Evolutionary conservation across 2,329 filamentous ascomycete genomes (phyloP), one percentile per base, ranked within the genome.

Genomic region (Huntiella decipiens): DNA sequence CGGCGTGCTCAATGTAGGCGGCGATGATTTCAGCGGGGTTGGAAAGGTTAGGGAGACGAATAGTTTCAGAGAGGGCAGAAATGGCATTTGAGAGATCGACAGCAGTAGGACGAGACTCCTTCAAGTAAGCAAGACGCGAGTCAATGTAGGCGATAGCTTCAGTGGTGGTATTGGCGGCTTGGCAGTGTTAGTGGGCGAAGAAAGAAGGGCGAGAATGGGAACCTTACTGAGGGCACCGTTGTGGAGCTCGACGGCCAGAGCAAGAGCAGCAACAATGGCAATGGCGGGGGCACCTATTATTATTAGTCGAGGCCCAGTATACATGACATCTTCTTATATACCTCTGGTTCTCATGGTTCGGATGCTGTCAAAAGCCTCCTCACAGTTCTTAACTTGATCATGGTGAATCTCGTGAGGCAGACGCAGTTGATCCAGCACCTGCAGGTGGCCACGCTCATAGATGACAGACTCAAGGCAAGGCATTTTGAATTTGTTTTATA

Each of bases 71-170:
- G 54, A 98, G 72, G 53, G 88, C 84, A 45, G 73, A 66, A 52
- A 88, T 86, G 40, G 88, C 88, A 63, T 96, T 93, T 47, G 79
- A 82, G 47, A 98, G 71, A 59, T 98, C 94, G 41, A 98, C 91
- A 4, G 91, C 91, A 1, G 91, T 98, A 1, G 91, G 91, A 38
- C 91, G 74, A 57, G 86, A 94, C 40, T 78, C 82, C 54, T 91
- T 79, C 40, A 98, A 71, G 58, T 92, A 95, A 53, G 88, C 78
- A 38, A 98, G 68, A 47, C 82, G 84, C 40, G 76, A 68, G 48
- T 78, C 67, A 52, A 95, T 83, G 58, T 82, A 82, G 2, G 71
- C 62, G 38, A 87, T 73, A 43, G 81, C 71, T 41, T 81, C 75
- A 0, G 64, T 58, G 0, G 66, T 58, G 0, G 62, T 63, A 0